These are phyloP conservation scores for Trichoderma hamatum DNA, from an alignment of 2,329 filamentous ascomycete species.

Conservation along the genomic window DNA sequence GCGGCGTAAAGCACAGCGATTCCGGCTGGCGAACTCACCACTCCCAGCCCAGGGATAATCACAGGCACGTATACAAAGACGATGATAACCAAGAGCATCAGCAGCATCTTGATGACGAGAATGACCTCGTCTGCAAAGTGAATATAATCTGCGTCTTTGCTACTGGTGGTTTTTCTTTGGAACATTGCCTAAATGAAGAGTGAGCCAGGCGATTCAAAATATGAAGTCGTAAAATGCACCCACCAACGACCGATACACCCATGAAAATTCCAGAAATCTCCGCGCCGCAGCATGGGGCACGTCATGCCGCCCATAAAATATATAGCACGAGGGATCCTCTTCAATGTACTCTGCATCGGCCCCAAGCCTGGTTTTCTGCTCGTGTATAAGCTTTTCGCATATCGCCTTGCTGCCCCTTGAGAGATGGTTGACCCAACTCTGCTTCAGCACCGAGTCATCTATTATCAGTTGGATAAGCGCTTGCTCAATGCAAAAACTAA, in stretches of 20 bases:
- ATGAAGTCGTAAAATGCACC: neutral
- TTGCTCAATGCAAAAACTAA: neutral
- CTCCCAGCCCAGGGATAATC: neutral
- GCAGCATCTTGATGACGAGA: neutral
- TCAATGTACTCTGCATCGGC: neutral
- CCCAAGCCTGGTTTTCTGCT: neutral
- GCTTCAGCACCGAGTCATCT: neutral
- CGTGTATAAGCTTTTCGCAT: neutral
- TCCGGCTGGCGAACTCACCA: neutral
- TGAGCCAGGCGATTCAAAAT: neutral
- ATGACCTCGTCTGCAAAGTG: neutral
- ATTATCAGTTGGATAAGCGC: neutral
- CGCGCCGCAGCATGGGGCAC: neutral
- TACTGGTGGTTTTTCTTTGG: neutral
- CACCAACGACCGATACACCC: neutral
- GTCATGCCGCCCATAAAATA: neutral
- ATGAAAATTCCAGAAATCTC: neutral
- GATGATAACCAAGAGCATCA: neutral
- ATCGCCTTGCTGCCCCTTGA: neutral
- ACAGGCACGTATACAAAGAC: slow-evolving; percentile 5
- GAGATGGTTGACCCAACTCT: neutral
- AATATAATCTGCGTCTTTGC: neutral
- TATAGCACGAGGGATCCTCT: neutral
- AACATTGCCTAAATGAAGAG: neutral
- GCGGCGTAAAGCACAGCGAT: neutral